These are phyloP conservation scores for Fusarium continuum DNA, from an alignment of 2,329 filamentous ascomycete genomes.

Conservation along the genomic window DNA sequence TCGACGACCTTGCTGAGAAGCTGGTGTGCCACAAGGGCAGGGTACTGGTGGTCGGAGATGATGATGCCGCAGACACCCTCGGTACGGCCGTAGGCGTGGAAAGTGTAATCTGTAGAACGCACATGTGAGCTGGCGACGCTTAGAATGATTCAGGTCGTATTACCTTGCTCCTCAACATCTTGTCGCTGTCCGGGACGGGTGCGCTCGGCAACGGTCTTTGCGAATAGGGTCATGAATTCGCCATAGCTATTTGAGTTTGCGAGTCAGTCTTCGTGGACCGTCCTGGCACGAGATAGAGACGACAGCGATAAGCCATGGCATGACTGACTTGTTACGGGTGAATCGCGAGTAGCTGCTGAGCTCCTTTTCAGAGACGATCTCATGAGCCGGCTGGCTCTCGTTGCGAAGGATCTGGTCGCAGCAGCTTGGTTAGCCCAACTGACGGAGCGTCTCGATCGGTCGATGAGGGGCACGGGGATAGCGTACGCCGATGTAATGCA, in stretches of 20 bases:
- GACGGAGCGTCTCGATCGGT: slow-evolving; percentile 30
- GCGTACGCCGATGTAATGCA: slow-evolving; percentile 86
- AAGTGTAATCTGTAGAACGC: slow-evolving; percentile 67
- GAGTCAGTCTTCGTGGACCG: slow-evolving; percentile 11
- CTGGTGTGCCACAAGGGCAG: slow-evolving; percentile 82
- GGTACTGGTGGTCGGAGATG: slow-evolving; percentile 80
- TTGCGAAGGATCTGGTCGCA: slow-evolving; percentile 78
- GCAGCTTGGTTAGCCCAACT: slow-evolving; percentile 38
- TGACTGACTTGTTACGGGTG: slow-evolving; percentile 72
- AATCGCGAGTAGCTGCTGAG: slow-evolving; percentile 83
- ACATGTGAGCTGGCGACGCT: slow-evolving; percentile 24
- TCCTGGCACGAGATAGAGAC: neutral
- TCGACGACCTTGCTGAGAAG: slow-evolving; percentile 87
- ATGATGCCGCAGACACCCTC: slow-evolving; percentile 80
- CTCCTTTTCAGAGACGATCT: slow-evolving; percentile 81
- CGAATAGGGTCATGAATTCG: slow-evolving; percentile 84
- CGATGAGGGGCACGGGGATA: slow-evolving; percentile 41
- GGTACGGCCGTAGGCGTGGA: slow-evolving; percentile 80
- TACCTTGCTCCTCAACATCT: slow-evolving; percentile 84
- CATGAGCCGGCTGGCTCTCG: slow-evolving; percentile 76
- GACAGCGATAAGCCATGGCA: neutral
- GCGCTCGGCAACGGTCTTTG: slow-evolving; percentile 86
- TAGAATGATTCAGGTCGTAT: neutral
- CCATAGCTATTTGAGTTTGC: slow-evolving; percentile 52
- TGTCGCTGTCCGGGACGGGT: slow-evolving; percentile 84